Base-by-base conservation (phyloP, 768 basidiomycete genomes). In the Russula lepida region DNA sequence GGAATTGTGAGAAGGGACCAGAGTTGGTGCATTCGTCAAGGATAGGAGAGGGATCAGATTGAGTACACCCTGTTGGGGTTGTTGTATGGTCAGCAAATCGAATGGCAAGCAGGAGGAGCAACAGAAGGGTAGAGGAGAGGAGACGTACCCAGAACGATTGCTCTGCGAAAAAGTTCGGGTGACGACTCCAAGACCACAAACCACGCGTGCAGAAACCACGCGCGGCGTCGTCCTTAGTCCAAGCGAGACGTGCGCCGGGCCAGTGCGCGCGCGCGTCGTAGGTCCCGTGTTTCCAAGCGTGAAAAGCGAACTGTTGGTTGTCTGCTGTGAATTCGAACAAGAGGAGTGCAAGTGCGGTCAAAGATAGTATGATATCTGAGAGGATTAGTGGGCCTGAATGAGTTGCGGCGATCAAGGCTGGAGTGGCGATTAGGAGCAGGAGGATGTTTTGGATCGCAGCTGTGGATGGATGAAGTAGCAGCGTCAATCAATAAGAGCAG, bases 91-190 rank as follows among this genome's bases (percentile, higher is more conserved):
- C 32, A 52, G 33, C 4, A 23, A 50, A 32, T 30, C 2, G 11
- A 2, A n/a, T 4, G 13, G 35, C 35, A 35, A 2, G 13, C 4
- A 28, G 19, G 12, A 12, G 32, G 23, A 6, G 19, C 8, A n/a
- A n/a, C n/a, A n/a, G 50, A 60, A 41, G 7, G 19, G 8, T 8
- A 23, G 7, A 23, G 12, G 35, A 1, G 28, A 35, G 51, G 27
- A 43, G 1, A 56, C 27, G 52, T 64, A 89, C 87, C 88, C 88
- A 95, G 74, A 95, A 92, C 17, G 75, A 72, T 71, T 95, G 93
- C 71, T 98, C 95, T 71, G 89, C 93, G 1, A 86, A 74, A 70
- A 92, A 95, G 72, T 98, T 98, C 37, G 95, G 94, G 72, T 98
- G 95, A 17, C 95, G 78, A 2, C 83, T 84, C 78, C 85, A 95